Percentiles rank a stretch among this genome's conserved stretches.
These are phyloP conservation scores for Hyphodiscus hymeniophilus DNA, from an alignment of 495 filamentous ascomycete species.

Conservation along the genomic window DNA sequence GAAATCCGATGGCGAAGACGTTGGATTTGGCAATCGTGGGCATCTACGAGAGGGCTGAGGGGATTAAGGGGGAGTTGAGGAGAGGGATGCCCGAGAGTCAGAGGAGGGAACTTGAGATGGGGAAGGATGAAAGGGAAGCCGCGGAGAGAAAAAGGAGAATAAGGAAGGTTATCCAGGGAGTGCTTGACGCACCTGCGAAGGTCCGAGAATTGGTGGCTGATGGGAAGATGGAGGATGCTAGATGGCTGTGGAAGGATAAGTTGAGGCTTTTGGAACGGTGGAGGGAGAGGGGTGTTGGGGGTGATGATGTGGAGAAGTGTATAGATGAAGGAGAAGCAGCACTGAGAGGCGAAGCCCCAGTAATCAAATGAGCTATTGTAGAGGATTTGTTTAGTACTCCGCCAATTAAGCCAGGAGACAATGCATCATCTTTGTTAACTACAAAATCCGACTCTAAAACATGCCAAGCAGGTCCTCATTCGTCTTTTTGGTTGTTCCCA, in stretches of 20 bases:
- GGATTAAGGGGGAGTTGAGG: slow-evolving; percentile 48
- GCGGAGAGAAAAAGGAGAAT: slow-evolving; percentile 37
- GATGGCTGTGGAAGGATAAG: slow-evolving; percentile 48
- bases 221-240: slow-evolving; percentile 52
- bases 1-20: slow-evolving; percentile 61
- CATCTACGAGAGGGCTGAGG: slow-evolving; percentile 69
- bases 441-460: too few species aligned
- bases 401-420: too few species aligned
- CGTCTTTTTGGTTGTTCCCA: slow-evolving; percentile 44
- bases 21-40: slow-evolving; percentile 69
- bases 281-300: slow-evolving; percentile 42
- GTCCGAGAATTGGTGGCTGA: slow-evolving; percentile 58
- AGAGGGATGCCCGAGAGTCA: slow-evolving; percentile 29
- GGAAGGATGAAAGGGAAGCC: slow-evolving; percentile 25
- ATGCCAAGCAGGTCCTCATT: slow-evolving; percentile 88
- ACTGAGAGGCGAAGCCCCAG: slow-evolving; percentile 25
- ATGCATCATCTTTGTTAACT: too few species aligned
- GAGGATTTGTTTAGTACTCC: too few species aligned
- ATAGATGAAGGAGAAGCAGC: slow-evolving; percentile 45
- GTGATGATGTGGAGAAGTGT: slow-evolving; percentile 36
- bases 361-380: too few species aligned
- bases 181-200: slow-evolving; percentile 49
- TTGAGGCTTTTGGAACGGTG: slow-evolving; percentile 41
- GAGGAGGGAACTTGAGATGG: slow-evolving; percentile 25
- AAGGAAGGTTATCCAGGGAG: slow-evolving; percentile 64